Evolutionary conservation across 2,329 filamentous ascomycete species (phyloP).

Genomic region (Aspergillus carbonarius): DNA sequence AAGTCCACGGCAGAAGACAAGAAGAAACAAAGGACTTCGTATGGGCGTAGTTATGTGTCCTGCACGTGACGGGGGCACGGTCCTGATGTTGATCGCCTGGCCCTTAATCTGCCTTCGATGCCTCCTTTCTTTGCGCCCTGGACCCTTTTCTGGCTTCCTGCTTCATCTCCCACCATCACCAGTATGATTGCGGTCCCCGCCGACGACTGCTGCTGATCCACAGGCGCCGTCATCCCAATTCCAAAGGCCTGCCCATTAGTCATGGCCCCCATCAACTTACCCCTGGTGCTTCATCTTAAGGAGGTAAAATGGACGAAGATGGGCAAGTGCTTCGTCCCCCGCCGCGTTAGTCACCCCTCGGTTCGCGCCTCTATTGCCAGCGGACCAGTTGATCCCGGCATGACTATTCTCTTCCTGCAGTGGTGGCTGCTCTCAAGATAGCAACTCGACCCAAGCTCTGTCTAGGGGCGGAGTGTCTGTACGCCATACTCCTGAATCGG

Average conservation of each 20-base stretch:
- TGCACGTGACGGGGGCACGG: constrained; percentile 18
- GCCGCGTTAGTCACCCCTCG: not conserved
- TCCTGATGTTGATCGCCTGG: constrained; percentile 14
- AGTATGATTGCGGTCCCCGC: constrained; percentile 5
- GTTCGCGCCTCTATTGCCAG: constrained; percentile 6
- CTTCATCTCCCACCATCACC: constrained; percentile 9
- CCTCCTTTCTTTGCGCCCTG: constrained; percentile 4
- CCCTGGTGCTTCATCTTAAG: not conserved
- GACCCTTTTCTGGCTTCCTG: constrained; percentile 7
- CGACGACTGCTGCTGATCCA: constrained; percentile 4
- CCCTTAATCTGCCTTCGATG: constrained; percentile 10
- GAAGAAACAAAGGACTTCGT: not conserved
- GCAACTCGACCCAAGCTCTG: not conserved
- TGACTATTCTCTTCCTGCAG: constrained; percentile 9
- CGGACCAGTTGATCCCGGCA: constrained; percentile 15
- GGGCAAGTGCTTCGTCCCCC: constrained; percentile 2
- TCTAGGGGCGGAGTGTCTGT: not conserved
- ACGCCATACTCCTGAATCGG: not conserved
- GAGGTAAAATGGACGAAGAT: not conserved
- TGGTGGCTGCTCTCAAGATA: constrained; percentile 14
- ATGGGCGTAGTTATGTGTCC: constrained; percentile 3
- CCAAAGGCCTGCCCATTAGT: not conserved
- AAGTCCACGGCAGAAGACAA: not conserved
- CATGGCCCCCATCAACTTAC: not conserved
- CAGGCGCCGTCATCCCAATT: constrained; percentile 8